Evolutionary conservation across 1,284 basidiomycete genomes (phyloP).

Genomic region (Cutaneotrichosporon cutaneum): DNA sequence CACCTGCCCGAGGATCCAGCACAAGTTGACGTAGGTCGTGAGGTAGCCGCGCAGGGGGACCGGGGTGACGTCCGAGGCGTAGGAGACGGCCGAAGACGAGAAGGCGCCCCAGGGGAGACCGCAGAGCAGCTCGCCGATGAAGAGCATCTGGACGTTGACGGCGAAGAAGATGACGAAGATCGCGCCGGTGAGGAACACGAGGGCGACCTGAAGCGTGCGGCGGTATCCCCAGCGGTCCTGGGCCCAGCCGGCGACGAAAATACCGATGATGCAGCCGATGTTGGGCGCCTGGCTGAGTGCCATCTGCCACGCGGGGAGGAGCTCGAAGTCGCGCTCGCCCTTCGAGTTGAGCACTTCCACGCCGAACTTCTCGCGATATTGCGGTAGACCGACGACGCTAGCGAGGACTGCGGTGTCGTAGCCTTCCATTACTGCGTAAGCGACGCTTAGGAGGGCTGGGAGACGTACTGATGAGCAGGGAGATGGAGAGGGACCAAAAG

Average conservation of each 20-base stretch:
- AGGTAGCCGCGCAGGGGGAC: slow-evolving; percentile 32
- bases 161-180: slow-evolving; percentile 52
- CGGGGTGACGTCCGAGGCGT: slow-evolving; percentile 57
- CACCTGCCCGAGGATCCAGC: slow-evolving; percentile 55
- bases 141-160: slow-evolving; percentile 20
- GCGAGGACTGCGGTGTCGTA: slow-evolving; percentile 19
- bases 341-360: neutral
- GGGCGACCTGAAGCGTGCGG: slow-evolving; percentile 25
- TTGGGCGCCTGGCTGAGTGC: slow-evolving; percentile 27
- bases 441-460: neutral
- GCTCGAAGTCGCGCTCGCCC: slow-evolving; percentile 23
- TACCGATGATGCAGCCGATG: slow-evolving; percentile 30
- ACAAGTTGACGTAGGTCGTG: slow-evolving; percentile 54
- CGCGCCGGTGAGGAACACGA: slow-evolving; percentile 38
- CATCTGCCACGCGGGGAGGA: slow-evolving; percentile 33
- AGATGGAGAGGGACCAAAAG: slow-evolving; percentile 25
- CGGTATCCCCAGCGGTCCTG: slow-evolving; percentile 35
- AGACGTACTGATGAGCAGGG: slow-evolving; percentile 19
- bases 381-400: slow-evolving; percentile 15
- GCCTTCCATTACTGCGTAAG: slow-evolving; percentile 15
- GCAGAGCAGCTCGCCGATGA: slow-evolving; percentile 32
- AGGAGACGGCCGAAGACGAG: slow-evolving; percentile 38
- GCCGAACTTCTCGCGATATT: slow-evolving; percentile 25
- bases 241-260: slow-evolving; percentile 26
- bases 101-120: slow-evolving; percentile 54